Conservation (phyloP, 495 filamentous ascomycete species). For the Ascobolus immersus region DNA sequence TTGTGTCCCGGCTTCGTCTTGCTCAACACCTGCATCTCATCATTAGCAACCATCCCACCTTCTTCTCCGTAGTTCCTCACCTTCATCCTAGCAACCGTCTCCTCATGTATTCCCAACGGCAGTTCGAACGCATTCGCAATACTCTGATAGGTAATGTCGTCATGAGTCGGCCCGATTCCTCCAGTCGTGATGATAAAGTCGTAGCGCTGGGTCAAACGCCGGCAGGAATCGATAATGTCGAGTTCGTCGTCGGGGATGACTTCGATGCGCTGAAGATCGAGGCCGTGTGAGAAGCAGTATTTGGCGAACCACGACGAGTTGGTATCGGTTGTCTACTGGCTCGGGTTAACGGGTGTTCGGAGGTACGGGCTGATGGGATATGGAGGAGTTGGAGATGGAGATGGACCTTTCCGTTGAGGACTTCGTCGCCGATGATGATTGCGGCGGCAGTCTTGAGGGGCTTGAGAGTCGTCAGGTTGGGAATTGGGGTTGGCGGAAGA, state of each 20-base stretch:
- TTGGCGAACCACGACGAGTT: conserved; percentile 82
- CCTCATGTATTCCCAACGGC: conserved; percentile 46
- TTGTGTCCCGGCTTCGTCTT: no score
- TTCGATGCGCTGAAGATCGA: conserved; percentile 66
- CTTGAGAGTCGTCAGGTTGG: no score
- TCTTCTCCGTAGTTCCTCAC: no score
- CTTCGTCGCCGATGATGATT: conserved; percentile 89
- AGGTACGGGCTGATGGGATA: neutral
- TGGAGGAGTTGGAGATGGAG: neutral
- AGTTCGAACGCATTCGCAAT: conserved; percentile 74
- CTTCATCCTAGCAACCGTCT: conserved; percentile 61
- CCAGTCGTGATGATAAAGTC: conserved; percentile 89
- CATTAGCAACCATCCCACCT: no score
- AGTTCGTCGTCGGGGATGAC: conserved; percentile 75
- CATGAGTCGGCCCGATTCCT: conserved; percentile 86
- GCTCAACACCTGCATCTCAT: conserved; percentile 43
- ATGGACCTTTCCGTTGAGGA: conserved; percentile 78
- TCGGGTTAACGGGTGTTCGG: neutral
- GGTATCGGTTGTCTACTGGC: conserved; percentile 47
- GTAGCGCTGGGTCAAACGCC: conserved; percentile 62
- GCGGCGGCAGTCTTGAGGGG: conserved; percentile 86
- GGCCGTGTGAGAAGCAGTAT: conserved; percentile 76
- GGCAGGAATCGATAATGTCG: conserved; percentile 70
- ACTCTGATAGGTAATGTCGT: conserved; percentile 89
- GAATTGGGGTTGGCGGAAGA: no score